These are phyloP conservation scores for Ophiostoma tasmaniense DNA, from an alignment of 2,329 filamentous ascomycete species.

Conservation along the genomic window DNA sequence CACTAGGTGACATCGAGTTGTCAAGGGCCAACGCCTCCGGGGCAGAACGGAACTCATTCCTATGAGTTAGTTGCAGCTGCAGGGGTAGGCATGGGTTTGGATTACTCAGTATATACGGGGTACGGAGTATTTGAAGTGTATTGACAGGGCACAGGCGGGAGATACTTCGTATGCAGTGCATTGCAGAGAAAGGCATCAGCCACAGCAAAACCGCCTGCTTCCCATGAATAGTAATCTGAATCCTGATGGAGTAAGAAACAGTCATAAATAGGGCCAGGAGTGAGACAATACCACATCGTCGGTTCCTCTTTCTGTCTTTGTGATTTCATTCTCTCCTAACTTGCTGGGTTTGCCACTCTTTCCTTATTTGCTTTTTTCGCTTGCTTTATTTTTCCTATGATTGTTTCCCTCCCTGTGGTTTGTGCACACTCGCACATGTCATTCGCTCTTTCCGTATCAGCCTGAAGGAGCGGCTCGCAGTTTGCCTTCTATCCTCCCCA, in stretches of 20 bases:
- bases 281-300: background rate
- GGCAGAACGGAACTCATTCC: slow-evolving; percentile 3
- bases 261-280: background rate
- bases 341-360: background rate
- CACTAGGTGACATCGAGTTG: background rate
- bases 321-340: background rate
- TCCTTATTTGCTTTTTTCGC: background rate
- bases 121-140: background rate
- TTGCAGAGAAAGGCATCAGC: background rate
- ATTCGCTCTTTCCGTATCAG: background rate
- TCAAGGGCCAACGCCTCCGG: background rate
- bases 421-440: background rate
- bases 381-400: background rate
- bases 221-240: background rate
- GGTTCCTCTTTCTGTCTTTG: background rate
- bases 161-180: background rate
- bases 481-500: background rate
- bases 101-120: background rate
- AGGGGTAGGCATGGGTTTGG: background rate
- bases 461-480: background rate
- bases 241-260: background rate
- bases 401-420: background rate
- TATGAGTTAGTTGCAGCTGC: background rate
- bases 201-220: background rate
- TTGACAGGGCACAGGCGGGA: background rate